phyloP scores from a whole-genome alignment of 2,329 filamentous ascomycete genomes.

The Chrysosporium keratinophilum region DNA sequence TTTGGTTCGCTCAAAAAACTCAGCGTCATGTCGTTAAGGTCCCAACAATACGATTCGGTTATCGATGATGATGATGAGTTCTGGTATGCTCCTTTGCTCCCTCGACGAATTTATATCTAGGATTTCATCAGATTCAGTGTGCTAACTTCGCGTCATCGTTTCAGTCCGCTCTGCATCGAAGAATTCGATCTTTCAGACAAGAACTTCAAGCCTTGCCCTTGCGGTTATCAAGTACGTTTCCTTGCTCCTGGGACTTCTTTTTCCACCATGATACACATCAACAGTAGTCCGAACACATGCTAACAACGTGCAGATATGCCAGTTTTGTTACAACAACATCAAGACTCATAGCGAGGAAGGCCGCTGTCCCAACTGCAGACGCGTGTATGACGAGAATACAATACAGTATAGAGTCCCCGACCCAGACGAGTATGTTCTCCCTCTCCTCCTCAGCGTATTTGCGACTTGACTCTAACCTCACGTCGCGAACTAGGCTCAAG shows the following conservation, averaged over 20 bases:
- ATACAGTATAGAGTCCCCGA: constrained; percentile 96
- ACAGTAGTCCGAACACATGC: background rate
- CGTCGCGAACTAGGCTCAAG: constrained; percentile 34
- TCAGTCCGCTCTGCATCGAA: constrained; percentile 91
- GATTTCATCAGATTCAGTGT: background rate
- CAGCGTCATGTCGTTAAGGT: constrained; percentile 34
- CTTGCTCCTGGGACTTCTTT: background rate
- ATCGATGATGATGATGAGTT: constrained; percentile 43
- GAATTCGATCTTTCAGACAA: constrained; percentile 97
- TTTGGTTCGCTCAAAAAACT: background rate
- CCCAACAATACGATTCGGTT: constrained; percentile 39
- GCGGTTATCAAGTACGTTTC: constrained; percentile 78
- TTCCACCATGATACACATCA: constrained; percentile 6
- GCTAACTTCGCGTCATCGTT: background rate
- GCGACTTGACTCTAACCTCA: constrained; percentile 4
- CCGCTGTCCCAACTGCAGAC: constrained; percentile 89
- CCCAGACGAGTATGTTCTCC: constrained; percentile 68
- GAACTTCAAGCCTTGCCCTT: constrained; percentile 93
- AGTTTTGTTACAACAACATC: constrained; percentile 99
- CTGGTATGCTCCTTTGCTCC: constrained; percentile 28
- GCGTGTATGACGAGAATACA: constrained; percentile 91
- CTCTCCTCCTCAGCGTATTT: constrained; percentile 3
- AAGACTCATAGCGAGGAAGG: constrained; percentile 91
- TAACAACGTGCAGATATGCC: constrained; percentile 64
- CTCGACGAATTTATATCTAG: background rate